Conservation (phyloP, 2,329 filamentous ascomycete species). For the Phyllosticta paracitricarpa region DNA sequence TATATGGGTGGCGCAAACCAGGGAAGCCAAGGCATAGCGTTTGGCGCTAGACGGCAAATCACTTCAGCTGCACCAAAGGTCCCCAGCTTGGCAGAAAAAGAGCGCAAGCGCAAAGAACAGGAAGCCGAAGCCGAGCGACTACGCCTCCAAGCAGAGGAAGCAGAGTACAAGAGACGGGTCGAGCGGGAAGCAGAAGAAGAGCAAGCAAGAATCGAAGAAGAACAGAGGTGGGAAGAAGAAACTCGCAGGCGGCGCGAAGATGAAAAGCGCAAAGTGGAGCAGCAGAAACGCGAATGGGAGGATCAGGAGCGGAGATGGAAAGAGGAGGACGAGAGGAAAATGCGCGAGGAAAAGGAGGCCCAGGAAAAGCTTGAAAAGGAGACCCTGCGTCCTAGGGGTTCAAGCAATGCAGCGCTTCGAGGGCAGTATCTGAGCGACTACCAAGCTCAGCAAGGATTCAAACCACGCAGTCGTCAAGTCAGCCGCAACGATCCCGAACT, state of each 20-base stretch:
- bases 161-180: constrained; percentile 37
- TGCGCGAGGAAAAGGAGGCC: constrained; percentile 62
- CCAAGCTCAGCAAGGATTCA: constrained; percentile 52
- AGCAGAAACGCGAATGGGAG: constrained; percentile 65
- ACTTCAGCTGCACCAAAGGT: constrained; percentile 72
- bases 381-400: constrained; percentile 48
- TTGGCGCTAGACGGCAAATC: constrained; percentile 86
- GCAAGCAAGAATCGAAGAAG: constrained; percentile 51
- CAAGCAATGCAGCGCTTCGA: constrained; percentile 58
- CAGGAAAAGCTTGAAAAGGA: constrained; percentile 59
- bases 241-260: constrained; percentile 49
- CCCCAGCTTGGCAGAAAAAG: constrained; percentile 75
- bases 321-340: constrained; percentile 61
- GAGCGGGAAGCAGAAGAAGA: constrained; percentile 53
- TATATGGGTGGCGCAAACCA: constrained; percentile 98
- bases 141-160: constrained; percentile 42
- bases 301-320: constrained; percentile 71
- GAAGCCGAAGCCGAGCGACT: constrained; percentile 45
- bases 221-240: constrained; percentile 57
- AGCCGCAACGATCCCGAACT: constrained; percentile 34
- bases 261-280: constrained; percentile 49
- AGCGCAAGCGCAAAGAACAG: constrained; percentile 52
- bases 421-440: constrained; percentile 86
- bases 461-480: constrained; percentile 26
- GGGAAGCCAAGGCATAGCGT: constrained; percentile 86